Percentiles rank a stretch among this genome's conserved stretches.
phyloP scores from a whole-genome alignment of 208 protist species.

The Leishmania gerbilli region DNA sequence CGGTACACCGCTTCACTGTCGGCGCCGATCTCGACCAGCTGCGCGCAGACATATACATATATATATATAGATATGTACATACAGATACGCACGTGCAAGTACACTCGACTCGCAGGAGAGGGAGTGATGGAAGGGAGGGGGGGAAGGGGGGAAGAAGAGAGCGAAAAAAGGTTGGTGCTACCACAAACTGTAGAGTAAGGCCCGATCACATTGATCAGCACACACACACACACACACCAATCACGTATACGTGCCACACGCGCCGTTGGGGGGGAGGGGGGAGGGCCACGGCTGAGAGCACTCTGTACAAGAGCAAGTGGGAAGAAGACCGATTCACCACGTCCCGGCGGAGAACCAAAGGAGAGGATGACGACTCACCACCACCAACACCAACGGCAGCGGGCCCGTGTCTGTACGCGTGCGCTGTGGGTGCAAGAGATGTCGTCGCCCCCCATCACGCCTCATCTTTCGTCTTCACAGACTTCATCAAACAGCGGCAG shows the following conservation, averaged over 20 bases:
- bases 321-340: not conserved
- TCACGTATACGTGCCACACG: not conserved
- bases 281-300: not conserved
- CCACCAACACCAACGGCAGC: not conserved
- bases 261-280: not conserved
- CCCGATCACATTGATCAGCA: not conserved
- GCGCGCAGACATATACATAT: not conserved
- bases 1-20: not conserved
- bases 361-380: not conserved
- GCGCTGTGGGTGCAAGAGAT: not conserved
- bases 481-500: not conserved
- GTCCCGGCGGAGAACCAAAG: not conserved
- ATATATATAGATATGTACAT: not conserved
- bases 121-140: not conserved
- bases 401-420: not conserved
- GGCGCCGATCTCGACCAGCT: not conserved
- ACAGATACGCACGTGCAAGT: not conserved
- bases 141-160: not conserved
- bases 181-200: not conserved
- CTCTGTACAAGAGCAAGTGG: not conserved
- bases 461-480: not conserved
- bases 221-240: no score
- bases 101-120: not conserved
- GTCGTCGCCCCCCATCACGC: not conserved
- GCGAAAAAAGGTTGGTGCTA: not conserved